Conservation (phyloP, 345 rosid species). For the Zanthoxylum bungeanum region DNA sequence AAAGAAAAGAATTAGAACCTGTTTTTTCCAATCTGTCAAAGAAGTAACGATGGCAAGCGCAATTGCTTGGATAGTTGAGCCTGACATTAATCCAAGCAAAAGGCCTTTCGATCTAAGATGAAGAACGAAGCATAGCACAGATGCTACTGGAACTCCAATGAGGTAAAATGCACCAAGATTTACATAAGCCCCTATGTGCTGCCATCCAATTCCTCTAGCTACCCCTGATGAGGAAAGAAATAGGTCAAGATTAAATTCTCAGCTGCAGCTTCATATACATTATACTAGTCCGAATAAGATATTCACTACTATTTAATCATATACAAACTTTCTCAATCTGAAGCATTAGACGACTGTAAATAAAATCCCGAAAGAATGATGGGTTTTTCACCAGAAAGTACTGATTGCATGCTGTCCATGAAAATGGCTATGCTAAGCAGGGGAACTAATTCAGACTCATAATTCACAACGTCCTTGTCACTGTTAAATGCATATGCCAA, state of each 20-base stretch:
- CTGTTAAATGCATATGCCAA: constrained; percentile 39
- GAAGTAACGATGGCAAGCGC: constrained; percentile 41
- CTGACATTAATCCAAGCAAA: constrained; percentile 49
- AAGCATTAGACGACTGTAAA: background rate
- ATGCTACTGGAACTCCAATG: constrained; percentile 49
- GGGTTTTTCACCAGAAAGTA: constrained; percentile 32
- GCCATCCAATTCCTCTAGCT: constrained; percentile 74
- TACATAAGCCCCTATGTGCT: constrained; percentile 52
- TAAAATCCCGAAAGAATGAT: background rate
- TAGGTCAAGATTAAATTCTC: background rate
- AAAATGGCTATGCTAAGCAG: constrained; percentile 28
- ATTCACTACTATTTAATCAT: too few relatives aligned
- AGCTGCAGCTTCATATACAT: too few relatives aligned
- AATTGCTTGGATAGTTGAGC: constrained; percentile 33
- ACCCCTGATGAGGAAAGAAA: constrained; percentile 34
- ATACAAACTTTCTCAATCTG: background rate
- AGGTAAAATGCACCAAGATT: constrained; percentile 61
- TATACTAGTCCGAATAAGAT: background rate
- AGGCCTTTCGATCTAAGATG: constrained; percentile 51
- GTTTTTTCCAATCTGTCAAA: constrained; percentile 53
- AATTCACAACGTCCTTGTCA: constrained; percentile 33
- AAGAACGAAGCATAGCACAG: constrained; percentile 36
- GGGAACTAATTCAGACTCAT: constrained; percentile 33
- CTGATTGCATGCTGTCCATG: constrained; percentile 32
- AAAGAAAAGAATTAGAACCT: constrained; percentile 30